These are phyloP conservation scores for Ophiostoma tasmaniense DNA, from an alignment of 2,329 filamentous ascomycete genomes.

Conservation along the genomic window DNA sequence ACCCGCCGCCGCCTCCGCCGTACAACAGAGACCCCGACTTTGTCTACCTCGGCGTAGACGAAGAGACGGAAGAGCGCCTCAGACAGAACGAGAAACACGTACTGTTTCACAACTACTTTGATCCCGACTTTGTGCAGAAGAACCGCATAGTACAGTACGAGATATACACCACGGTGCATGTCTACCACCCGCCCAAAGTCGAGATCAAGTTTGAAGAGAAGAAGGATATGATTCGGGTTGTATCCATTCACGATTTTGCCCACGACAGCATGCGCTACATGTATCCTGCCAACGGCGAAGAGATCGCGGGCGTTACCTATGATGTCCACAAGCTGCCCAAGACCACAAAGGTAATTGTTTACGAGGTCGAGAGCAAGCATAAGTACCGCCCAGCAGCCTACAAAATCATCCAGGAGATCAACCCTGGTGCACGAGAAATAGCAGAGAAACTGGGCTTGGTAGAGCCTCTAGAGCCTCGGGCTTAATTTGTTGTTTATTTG, in stretches of 20 bases:
- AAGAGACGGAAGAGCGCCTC: background rate
- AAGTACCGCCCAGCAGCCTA: background rate
- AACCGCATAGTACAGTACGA: background rate
- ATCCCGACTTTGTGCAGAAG: background rate
- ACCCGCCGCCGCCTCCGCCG: background rate
- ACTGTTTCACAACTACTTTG: background rate
- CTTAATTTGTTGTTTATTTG: background rate
- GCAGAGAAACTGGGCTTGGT: background rate
- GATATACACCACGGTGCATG: background rate
- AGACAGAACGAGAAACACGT: background rate
- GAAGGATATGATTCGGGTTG: background rate
- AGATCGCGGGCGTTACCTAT: background rate
- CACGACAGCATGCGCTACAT: background rate
- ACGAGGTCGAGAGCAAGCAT: background rate
- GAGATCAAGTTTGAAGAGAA: background rate
- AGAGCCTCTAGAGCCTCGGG: too few species aligned
- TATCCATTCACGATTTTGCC: background rate
- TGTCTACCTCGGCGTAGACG: slow-evolving; percentile 1
- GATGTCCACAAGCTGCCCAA: background rate
- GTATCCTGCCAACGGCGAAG: background rate
- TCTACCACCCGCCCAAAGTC: background rate
- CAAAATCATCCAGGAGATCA: background rate
- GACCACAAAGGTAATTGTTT: background rate
- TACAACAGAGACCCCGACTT: background rate
- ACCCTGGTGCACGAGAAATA: background rate